Conservation (phyloP, 805 yeast genomes). For the Ogataea paraovalis region DNA sequence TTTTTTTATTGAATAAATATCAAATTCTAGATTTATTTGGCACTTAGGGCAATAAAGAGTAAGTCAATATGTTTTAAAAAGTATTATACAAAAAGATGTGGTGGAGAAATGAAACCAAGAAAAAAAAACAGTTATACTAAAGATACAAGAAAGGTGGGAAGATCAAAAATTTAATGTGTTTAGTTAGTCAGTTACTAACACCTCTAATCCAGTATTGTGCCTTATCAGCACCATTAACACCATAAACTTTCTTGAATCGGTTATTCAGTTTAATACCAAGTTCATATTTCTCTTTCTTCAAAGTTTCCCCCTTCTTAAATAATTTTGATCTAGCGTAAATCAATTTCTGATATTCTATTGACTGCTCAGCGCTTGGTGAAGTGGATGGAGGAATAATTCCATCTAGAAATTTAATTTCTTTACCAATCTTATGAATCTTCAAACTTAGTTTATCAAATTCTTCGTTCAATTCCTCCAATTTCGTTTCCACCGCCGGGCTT, state of each 20-base stretch:
- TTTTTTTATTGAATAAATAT: too few relatives aligned
- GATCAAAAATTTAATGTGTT: not conserved
- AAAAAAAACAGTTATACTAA: not conserved
- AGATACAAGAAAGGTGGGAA: not conserved
- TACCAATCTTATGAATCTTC: constrained; percentile 27
- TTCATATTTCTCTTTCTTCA: constrained; percentile 29
- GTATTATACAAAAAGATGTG: not conserved
- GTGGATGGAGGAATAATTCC: constrained; percentile 22
- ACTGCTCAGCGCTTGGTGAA: constrained; percentile 12
- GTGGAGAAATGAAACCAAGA: too few relatives aligned
- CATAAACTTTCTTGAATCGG: constrained; percentile 26
- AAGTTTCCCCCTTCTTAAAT: constrained; percentile 23
- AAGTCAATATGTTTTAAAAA: too few relatives aligned
- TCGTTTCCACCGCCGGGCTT: constrained; percentile 9
- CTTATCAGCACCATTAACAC: constrained; percentile 33
- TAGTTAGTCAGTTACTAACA: constrained; percentile 34
- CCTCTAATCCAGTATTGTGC: constrained; percentile 58
- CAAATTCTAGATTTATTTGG: too few relatives aligned
- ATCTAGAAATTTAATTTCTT: constrained; percentile 29
- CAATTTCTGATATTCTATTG: constrained; percentile 26
- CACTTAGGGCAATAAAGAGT: too few relatives aligned
- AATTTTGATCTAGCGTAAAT: constrained; percentile 27
- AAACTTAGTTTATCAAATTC: constrained; percentile 16
- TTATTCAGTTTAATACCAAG: constrained; percentile 27
- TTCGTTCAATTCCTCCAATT: constrained; percentile 16